Evolutionary conservation across 441 rosid species (phyloP), one percentile per base, ranked within the genome.

Genomic region (Adansonia gregorii): DNA sequence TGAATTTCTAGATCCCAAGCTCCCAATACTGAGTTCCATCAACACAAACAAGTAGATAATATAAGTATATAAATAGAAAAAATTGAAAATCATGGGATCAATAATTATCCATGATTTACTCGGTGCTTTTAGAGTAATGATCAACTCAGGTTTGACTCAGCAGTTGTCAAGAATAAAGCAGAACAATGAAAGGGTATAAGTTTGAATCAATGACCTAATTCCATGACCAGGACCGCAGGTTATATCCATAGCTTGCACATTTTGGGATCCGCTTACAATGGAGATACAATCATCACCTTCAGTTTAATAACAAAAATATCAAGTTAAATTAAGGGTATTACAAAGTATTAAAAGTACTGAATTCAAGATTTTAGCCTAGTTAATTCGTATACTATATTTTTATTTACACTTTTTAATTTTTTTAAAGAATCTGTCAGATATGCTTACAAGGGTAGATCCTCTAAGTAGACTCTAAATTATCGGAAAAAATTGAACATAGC

Each of bases 221-320:
- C 98, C 98, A 51, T 94, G 98, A 54, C 98, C 98, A 1, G 97
- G 97, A 43, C 98, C 98, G 64, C 98, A 94, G 8, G 86, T 86
- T 72, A 91, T 82, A 79, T 80, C 79, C 65, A 20, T 73, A 14
- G 88, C 91, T 69, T 85, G 75, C 70, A 94, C 92, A 78, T 89
- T 83, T 72, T 91, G 74, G 2, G 97, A 89, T 45, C 93, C 97
- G 64, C 84, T 86, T 43, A 86, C 97, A 67, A 93, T 90, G 15
- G 97, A 93, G 77, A 94, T 86, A 67, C 97, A 94, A 82, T 94
- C 97, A 78, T 94, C 98, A 60, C 98, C 97, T 93, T 73, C 54
- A 65, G 27, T 39, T 39, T 35, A 60, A 72, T 20, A 19, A 65
- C 24, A 8, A 8, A 52, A 69, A 41, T 2, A 69, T 45, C 3